A percentile compares a stretch with the other conserved stretches of the same genome.
phyloP scores from a whole-genome alignment of 176 grass and related monocot species.

The Zea luxurians region DNA sequence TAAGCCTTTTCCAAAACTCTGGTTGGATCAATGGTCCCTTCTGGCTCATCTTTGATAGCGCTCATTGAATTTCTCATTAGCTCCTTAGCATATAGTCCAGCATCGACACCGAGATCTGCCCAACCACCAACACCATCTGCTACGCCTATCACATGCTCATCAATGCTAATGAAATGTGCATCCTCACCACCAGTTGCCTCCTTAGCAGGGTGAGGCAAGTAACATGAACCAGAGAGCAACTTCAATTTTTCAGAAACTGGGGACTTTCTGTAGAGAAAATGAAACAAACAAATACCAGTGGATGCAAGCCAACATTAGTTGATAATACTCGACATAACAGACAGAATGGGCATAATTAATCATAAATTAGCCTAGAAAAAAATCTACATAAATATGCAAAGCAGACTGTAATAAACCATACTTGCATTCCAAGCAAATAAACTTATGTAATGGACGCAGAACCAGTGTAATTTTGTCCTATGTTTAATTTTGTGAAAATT shows the following conservation, averaged over 20 bases:
- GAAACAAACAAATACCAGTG: not conserved
- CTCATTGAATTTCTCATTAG: constrained; percentile 75
- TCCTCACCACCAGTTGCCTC: constrained; percentile 94
- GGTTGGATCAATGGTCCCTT: constrained; percentile 77
- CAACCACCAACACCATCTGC: constrained; percentile 98
- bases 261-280: constrained; percentile 47
- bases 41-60: constrained; percentile 79
- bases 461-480: not conserved
- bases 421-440: too few species aligned
- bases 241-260: constrained; percentile 51
- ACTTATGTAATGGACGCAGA: not conserved
- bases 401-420: not conserved
- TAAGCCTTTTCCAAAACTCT: constrained; percentile 94
- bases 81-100: constrained; percentile 88
- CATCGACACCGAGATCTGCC: constrained; percentile 83
- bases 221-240: constrained; percentile 84
- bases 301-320: not conserved
- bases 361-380: too few species aligned
- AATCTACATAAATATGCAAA: not conserved
- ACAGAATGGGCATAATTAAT: not conserved
- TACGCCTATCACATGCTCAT: constrained; percentile 82
- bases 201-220: constrained; percentile 95
- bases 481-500: not conserved
- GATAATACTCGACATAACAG: not conserved
- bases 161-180: constrained; percentile 85